These are phyloP conservation scores for Centella asiatica DNA, from an alignment of 129 eudicot species.

Conservation along the genomic window DNA sequence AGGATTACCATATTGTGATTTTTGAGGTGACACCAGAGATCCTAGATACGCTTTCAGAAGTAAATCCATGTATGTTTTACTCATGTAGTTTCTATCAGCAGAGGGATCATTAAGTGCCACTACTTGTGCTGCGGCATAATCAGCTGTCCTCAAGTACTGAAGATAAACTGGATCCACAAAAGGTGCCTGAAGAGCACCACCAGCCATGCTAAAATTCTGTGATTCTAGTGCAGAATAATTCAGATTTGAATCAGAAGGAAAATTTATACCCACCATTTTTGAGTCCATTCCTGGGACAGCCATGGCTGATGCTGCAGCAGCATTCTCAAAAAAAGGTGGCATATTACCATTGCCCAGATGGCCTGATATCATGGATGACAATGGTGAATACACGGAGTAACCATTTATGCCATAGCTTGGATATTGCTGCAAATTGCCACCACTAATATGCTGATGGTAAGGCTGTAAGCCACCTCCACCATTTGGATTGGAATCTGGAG, in stretches of 20 bases:
- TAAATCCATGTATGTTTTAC: conserved; percentile 58
- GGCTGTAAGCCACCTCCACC: conserved; percentile 42
- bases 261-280: conserved; percentile 37
- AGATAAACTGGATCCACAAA: conserved; percentile 62
- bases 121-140: conserved; percentile 63
- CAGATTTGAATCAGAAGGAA: conserved; percentile 26
- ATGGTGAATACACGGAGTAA: conserved; percentile 44
- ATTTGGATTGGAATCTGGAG: conserved; percentile 27
- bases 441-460: conserved; percentile 54
- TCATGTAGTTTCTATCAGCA: conserved; percentile 41
- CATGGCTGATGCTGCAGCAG: conserved; percentile 81
- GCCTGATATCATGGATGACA: conserved; percentile 45
- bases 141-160: conserved; percentile 72
- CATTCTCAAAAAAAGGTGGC: conserved; percentile 87
- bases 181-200: conserved; percentile 40
- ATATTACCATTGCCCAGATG: conserved; percentile 53
- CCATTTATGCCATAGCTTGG: conserved; percentile 54
- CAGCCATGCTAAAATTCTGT: conserved; percentile 37
- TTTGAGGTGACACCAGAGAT: conserved; percentile 54
- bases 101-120: conserved; percentile 60
- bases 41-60: conserved; percentile 84
- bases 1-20: conserved; percentile 57
- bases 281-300: conserved; percentile 63
- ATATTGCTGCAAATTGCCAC: conserved; percentile 52
- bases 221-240: conserved; percentile 35